A percentile compares a stretch with the other conserved stretches of the same genome.
phyloP scores from a whole-genome alignment of 257 asterid species.

The Ballota nigra region DNA sequence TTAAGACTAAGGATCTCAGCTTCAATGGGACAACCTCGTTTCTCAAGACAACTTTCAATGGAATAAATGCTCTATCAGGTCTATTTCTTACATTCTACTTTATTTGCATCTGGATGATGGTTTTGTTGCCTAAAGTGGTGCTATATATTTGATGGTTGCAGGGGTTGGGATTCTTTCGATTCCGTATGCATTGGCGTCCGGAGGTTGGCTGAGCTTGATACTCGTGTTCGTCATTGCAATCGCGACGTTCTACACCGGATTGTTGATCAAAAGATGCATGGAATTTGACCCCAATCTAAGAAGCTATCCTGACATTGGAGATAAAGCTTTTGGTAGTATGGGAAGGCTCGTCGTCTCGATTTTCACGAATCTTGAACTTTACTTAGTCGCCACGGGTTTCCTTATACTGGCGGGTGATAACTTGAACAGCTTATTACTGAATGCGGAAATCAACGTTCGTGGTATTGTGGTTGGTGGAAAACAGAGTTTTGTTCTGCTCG shows the following conservation, averaged over 20 bases:
- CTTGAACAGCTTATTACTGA: constrained; percentile 40
- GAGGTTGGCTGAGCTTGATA: constrained; percentile 66
- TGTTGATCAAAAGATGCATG: constrained; percentile 59
- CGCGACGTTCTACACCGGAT: constrained; percentile 49
- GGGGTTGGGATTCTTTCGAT: constrained; percentile 66
- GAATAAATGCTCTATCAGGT: constrained; percentile 66
- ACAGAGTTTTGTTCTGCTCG: constrained; percentile 32
- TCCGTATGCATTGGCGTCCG: constrained; percentile 56
- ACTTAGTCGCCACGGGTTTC: constrained; percentile 68
- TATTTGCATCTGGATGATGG: too few species aligned
- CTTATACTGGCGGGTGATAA: constrained; percentile 62
- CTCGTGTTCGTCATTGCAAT: constrained; percentile 43
- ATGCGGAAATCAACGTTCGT: constrained; percentile 14
- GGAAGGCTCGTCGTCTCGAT: constrained; percentile 48
- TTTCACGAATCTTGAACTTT: constrained; percentile 56
- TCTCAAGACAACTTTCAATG: constrained; percentile 53
- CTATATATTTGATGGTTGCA: constrained; percentile 1
- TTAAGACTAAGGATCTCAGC: too few species aligned
- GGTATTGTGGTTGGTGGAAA: constrained; percentile 38
- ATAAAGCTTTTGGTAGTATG: constrained; percentile 44
- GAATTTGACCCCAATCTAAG: constrained; percentile 40
- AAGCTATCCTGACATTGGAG: constrained; percentile 63
- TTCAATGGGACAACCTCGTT: constrained; percentile 29
- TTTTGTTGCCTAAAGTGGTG: too few species aligned
- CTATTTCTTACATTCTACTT: too few species aligned